Conservation (phyloP, 2,329 filamentous ascomycete species). For the Knoxdaviesia capensis region DNA sequence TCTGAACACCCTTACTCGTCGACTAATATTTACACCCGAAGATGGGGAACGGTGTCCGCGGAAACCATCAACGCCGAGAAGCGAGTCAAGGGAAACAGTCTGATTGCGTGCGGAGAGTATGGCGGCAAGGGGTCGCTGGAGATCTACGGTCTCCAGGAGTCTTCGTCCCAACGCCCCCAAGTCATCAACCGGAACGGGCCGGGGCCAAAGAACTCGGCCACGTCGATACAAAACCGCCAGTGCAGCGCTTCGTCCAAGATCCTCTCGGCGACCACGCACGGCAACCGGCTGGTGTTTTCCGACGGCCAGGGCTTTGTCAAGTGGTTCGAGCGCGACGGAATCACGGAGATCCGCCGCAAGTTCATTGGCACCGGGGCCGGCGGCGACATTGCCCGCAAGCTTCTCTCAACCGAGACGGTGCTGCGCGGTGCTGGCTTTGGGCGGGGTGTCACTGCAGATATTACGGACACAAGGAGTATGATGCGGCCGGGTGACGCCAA, state of each 20-base stretch:
- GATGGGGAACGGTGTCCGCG: constrained; percentile 31
- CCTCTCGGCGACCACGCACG: constrained; percentile 63
- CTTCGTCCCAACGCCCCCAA: too few relatives aligned
- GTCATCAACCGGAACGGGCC: constrained; percentile 6
- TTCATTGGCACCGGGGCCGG: constrained; percentile 34
- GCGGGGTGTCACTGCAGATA: too few relatives aligned
- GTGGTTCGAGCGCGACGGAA: constrained; percentile 78
- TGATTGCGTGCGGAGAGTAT: constrained; percentile 77
- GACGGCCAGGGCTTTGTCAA: constrained; percentile 71
- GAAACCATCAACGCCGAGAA: constrained; percentile 34
- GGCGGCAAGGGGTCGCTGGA: constrained; percentile 82
- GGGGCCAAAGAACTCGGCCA: constrained; percentile 19
- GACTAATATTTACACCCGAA: constrained; percentile 34
- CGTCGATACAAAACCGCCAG: constrained; percentile 53
- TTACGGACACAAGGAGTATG: too few relatives aligned
- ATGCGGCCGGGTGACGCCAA: constrained; percentile 15
- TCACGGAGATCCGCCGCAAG: constrained; percentile 33
- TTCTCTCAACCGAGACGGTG: constrained; percentile 38
- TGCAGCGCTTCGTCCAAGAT: constrained; percentile 65
- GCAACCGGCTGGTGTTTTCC: constrained; percentile 61
- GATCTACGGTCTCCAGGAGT: constrained; percentile 43
- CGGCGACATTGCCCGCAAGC: constrained; percentile 64
- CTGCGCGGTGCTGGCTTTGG: neutral
- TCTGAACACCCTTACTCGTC: constrained; percentile 46
- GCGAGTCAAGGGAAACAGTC: constrained; percentile 34